phyloP scores from a whole-genome alignment of 1,284 basidiomycete species.

The Lignosus rhinocerotis region DNA sequence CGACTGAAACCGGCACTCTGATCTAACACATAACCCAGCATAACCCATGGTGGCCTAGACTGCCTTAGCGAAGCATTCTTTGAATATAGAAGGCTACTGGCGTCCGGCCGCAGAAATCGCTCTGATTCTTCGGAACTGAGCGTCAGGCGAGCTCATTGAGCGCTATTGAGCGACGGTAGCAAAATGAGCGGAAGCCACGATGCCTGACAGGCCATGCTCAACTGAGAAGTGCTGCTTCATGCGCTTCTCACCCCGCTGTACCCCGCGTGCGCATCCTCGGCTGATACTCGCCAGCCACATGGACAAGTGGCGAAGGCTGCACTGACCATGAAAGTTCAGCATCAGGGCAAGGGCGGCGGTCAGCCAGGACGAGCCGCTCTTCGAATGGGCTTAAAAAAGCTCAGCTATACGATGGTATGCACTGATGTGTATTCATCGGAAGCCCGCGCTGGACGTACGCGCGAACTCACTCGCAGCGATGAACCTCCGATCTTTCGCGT shows the following conservation, averaged over 20 bases:
- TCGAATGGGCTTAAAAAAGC: background rate
- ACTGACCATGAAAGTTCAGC: background rate
- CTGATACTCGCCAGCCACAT: constrained; percentile 12
- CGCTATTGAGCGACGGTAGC: background rate
- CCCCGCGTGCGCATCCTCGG: constrained; percentile 20
- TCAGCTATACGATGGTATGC: background rate
- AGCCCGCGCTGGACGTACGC: background rate
- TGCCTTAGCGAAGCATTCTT: no score
- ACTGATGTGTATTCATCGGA: background rate
- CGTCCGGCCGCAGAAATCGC: constrained; percentile 2
- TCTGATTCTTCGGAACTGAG: constrained; percentile 6
- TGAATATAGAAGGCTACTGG: background rate
- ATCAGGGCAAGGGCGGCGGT: background rate
- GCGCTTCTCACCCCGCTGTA: background rate
- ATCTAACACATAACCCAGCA: no score
- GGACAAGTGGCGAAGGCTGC: background rate
- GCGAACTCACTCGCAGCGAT: constrained; percentile 10
- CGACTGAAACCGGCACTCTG: no score
- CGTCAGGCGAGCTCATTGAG: background rate
- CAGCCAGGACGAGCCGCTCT: constrained; percentile 1
- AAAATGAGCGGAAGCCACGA: background rate
- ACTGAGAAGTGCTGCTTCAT: background rate
- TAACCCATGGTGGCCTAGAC: no score
- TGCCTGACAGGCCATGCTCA: background rate
- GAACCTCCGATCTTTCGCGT: constrained; percentile 19